Percentiles rank a stretch among this genome's conserved stretches.
Conservation (phyloP, 2,329 filamentous ascomycete species). For the Aspergillus sp. region DNA sequence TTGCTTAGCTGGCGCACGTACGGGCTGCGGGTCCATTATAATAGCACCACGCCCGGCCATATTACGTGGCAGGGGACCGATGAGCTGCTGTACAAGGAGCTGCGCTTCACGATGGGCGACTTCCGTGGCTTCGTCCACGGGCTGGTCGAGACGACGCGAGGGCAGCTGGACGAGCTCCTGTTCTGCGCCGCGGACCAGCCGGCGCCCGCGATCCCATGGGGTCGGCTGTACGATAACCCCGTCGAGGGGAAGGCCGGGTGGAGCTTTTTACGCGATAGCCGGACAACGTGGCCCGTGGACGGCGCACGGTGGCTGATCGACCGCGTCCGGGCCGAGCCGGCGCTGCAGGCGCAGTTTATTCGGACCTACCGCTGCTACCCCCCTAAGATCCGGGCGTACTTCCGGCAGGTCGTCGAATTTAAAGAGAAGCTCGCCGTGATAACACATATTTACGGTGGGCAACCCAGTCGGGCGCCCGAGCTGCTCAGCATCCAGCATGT, state of each 20-base stretch:
- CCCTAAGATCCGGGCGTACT: background rate
- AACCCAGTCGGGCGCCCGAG: background rate
- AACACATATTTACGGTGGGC: background rate
- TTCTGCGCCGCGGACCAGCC: background rate
- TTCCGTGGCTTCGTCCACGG: constrained; percentile 4
- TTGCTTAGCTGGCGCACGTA: constrained; percentile 4
- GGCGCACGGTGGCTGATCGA: background rate
- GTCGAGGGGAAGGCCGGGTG: background rate
- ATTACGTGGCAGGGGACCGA: background rate
- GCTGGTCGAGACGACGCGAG: background rate
- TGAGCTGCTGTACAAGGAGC: constrained; percentile 1
- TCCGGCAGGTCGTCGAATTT: background rate
- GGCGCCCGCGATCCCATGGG: background rate
- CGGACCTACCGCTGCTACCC: too few relatives aligned
- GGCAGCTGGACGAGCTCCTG: background rate
- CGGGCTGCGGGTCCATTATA: constrained; percentile 10
- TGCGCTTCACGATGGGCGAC: constrained; percentile 6
- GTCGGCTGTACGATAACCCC: background rate
- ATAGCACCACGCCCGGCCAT: background rate
- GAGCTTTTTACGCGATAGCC: constrained; percentile 3
- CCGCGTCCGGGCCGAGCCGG: background rate
- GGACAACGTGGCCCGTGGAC: constrained; percentile 1
- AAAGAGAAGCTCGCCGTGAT: background rate
- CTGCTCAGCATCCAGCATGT: background rate
- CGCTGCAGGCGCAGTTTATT: background rate